Percentiles rank a stretch among this genome's conserved stretches.
These are phyloP conservation scores for Epichloe brachyelytri DNA, from an alignment of 2,329 filamentous ascomycete species.

Conservation along the genomic window DNA sequence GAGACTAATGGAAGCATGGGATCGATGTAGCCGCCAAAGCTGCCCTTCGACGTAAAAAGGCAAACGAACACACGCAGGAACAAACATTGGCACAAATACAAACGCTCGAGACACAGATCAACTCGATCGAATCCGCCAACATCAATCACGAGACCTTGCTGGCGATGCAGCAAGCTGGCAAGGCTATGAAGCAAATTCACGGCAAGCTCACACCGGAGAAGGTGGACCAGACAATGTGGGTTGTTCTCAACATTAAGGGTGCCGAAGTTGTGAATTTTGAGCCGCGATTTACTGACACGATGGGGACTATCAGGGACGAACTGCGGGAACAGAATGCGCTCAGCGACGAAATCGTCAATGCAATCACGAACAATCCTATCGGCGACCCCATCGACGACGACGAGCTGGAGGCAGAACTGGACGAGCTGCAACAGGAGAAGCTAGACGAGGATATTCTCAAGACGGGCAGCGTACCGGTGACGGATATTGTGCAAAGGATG, in stretches of 20 bases:
- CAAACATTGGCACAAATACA: slow-evolving; percentile 83
- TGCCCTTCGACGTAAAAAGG: slow-evolving; percentile 87
- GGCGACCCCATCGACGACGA: slow-evolving; percentile 67
- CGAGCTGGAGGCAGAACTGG: slow-evolving; percentile 77
- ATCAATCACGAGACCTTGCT: slow-evolving; percentile 95
- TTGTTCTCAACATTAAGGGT: slow-evolving; percentile 11
- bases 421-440: slow-evolving; percentile 77
- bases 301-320: slow-evolving; percentile 51
- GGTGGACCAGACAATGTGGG: slow-evolving; percentile 89
- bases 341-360: slow-evolving; percentile 82
- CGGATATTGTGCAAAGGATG: slow-evolving; percentile 63
- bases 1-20: slow-evolving; percentile 10
- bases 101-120: slow-evolving; percentile 90
- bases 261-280: no score
- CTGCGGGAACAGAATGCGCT: slow-evolving; percentile 85
- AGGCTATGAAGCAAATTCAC: slow-evolving; percentile 90
- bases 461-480: slow-evolving; percentile 72
- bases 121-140: slow-evolving; percentile 93
- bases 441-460: slow-evolving; percentile 90
- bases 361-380: slow-evolving; percentile 60
- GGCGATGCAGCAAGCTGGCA: slow-evolving; percentile 83
- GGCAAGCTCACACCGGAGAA: slow-evolving; percentile 83
- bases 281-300: background rate
- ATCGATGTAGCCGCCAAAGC: slow-evolving; percentile 62
- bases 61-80: slow-evolving; percentile 79